phyloP scores from a whole-genome alignment of 2,329 filamentous ascomycete genomes.

The Fusarium staphyleae region DNA sequence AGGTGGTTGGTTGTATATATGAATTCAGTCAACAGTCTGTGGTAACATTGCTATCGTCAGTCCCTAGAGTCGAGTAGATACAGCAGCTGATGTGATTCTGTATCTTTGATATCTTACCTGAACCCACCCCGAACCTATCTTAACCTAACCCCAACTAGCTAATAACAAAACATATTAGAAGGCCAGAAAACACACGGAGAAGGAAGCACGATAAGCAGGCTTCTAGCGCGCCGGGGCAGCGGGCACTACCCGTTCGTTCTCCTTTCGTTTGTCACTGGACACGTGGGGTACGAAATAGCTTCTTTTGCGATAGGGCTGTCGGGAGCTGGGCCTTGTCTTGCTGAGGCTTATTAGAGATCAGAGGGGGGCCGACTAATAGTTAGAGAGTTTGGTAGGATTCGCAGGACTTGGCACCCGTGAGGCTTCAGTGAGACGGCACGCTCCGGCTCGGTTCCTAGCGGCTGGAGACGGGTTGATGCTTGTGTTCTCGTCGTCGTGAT shows the following conservation, averaged over 20 bases:
- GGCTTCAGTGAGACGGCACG: slow-evolving; percentile 16
- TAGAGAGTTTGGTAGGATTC: slow-evolving; percentile 3
- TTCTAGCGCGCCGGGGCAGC: slow-evolving; percentile 29
- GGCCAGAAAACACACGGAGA: too few species aligned
- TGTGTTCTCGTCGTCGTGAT: slow-evolving; percentile 9
- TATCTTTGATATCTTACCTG: too few species aligned
- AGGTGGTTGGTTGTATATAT: too few species aligned
- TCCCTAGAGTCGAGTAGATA: too few species aligned
- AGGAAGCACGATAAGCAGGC: slow-evolving; percentile 25
- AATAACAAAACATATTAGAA: too few species aligned
- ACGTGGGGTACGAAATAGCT: slow-evolving; percentile 7
- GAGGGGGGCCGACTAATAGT: too few species aligned
- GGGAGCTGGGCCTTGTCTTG: not conserved
- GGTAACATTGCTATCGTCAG: too few species aligned
- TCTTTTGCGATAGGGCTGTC: slow-evolving; percentile 15
- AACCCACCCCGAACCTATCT: too few species aligned
- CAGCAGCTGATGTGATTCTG: too few species aligned
- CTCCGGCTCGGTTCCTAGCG: slow-evolving; percentile 38
- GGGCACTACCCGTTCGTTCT: slow-evolving; percentile 7
- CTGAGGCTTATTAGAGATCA: not conserved
- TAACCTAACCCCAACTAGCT: too few species aligned
- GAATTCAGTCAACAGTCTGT: too few species aligned
- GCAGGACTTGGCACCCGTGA: slow-evolving; percentile 22
- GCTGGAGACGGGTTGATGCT: slow-evolving; percentile 31
- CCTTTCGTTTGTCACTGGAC: not conserved